Base-by-base conservation (phyloP, 2,329 filamentous ascomycete species). In the Didymellaceae sp. region DNA sequence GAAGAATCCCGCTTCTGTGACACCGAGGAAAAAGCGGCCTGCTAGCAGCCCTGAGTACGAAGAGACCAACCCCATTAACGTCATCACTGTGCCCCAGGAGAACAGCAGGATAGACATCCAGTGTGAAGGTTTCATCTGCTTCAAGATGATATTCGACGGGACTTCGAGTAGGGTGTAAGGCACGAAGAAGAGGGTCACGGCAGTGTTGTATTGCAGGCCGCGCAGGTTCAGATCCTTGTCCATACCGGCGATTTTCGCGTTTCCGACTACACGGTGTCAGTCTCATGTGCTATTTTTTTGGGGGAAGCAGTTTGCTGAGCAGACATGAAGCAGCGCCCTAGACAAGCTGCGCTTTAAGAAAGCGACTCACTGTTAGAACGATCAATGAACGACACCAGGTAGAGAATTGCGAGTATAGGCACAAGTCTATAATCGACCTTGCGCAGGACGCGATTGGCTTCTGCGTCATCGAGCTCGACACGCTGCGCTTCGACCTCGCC, bases 1-100 rank as follows among this genome's bases (percentile, higher is more conserved):
- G 3, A 88, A 75, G 45, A 89, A 74, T 0, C 86, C 86, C 24
- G 82, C 80, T 57, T 75, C 73, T 14, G 70, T 68, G 2, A 75
- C 64, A 10, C 73, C 73, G 2, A 75, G 50, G 39, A 75, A 69
- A n/a, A 68, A 80, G 3, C 80, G 75, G 5, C 75, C 76, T 1
- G 76, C 75, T 57, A 81, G 74, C 3, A 82, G 69, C 4, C 79
- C 79, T 4, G 65, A 62, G 45, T 76, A 81, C 51, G 76, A 79
- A 13, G 71, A 66, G 11, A 80, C 76, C 1, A 82, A 57, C 0
- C 78, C 75, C 80, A 70, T 71, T 9, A 70, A 48, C 4, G 64
- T 67, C 64, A 68, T 78, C 69, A 40, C 78, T 59, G 62, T 68
- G 35, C 74, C 74, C 74, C 75, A 77, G 5, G 46, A 54, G 20